Conservation (phyloP, 2,329 filamentous ascomycete species). For the Trichoderma endophyticum region DNA sequence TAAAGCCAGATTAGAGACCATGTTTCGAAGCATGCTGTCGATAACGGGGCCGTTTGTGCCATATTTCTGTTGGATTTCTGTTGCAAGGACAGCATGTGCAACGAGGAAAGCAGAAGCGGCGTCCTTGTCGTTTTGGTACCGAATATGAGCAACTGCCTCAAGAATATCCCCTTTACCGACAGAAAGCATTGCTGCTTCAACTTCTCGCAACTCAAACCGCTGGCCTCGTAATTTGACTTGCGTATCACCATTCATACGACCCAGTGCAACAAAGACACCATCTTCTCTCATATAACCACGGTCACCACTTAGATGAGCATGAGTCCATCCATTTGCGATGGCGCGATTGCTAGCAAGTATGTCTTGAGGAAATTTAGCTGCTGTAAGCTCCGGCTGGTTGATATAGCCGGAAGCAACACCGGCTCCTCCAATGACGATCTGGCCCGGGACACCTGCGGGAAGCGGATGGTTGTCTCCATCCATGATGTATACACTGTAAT, state of each 20-base stretch:
- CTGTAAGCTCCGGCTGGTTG: slow-evolving; percentile 14
- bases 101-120: not conserved
- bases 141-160: not conserved
- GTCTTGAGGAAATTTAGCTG: not conserved
- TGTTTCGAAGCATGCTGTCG: not conserved
- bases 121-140: not conserved
- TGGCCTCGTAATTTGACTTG: not conserved
- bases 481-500: slow-evolving; percentile 40
- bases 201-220: not conserved
- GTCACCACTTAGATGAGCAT: not conserved
- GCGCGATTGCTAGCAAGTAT: not conserved
- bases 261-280: not conserved
- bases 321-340: not conserved
- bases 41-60: not conserved
- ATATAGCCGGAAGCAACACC: slow-evolving; percentile 42
- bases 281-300: not conserved
- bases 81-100: not conserved
- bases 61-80: not conserved
- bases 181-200: not conserved
- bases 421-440: slow-evolving; percentile 30
- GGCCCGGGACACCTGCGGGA: slow-evolving; percentile 21
- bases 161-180: not conserved
- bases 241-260: not conserved
- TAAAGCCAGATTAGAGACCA: not conserved
- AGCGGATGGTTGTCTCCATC: slow-evolving; percentile 27